These are phyloP conservation scores for Antrodiella citrinella DNA, from an alignment of 768 basidiomycete genomes.

Conservation along the genomic window DNA sequence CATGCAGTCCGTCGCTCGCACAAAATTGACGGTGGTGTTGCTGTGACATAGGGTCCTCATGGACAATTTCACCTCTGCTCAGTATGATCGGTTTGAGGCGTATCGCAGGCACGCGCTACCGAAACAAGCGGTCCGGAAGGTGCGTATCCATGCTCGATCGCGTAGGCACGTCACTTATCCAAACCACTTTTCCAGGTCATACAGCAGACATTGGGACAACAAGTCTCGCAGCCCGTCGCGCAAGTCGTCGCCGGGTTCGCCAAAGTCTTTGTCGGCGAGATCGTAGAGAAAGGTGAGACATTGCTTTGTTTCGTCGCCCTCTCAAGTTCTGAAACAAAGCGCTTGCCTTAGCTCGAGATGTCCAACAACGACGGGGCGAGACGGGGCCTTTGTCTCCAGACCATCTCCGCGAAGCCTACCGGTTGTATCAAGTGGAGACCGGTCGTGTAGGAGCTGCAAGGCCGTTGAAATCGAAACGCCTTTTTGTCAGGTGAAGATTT, in stretches of 20 bases:
- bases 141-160: conserved; percentile 23
- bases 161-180: too few relatives aligned
- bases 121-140: conserved; percentile 78
- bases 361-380: conserved; percentile 66
- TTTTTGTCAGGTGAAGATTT: conserved; percentile 37
- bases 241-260: conserved; percentile 85
- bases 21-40: background rate
- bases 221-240: conserved; percentile 80
- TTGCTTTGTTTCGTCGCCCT: too few relatives aligned
- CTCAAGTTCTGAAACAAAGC: background rate
- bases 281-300: conserved; percentile 73
- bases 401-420: conserved; percentile 84
- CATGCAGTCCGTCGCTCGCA: background rate
- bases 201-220: conserved; percentile 71
- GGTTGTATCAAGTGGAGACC: conserved; percentile 72
- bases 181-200: conserved; percentile 48
- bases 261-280: conserved; percentile 91
- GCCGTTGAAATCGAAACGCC: conserved; percentile 56
- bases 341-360: conserved; percentile 60
- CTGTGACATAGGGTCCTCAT: conserved; percentile 75
- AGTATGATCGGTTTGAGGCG: conserved; percentile 86
- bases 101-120: conserved; percentile 79
- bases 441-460: conserved; percentile 75
- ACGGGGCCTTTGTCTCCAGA: conserved; percentile 79
- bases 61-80: conserved; percentile 77